These are phyloP conservation scores for Volvox carteri DNA, from an alignment of 163 green algal species.

Conservation along the genomic window DNA sequence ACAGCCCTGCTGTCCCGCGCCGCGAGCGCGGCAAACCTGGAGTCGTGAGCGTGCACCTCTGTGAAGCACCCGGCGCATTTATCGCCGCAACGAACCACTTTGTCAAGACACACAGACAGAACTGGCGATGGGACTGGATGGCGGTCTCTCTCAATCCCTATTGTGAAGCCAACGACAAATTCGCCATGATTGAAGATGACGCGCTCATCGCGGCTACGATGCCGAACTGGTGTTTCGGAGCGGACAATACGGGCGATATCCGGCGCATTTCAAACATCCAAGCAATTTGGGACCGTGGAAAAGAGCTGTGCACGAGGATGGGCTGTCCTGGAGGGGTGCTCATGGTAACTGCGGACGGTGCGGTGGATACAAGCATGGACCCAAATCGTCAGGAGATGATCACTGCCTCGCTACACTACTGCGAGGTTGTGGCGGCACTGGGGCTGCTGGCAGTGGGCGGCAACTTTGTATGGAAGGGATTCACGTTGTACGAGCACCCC, in stretches of 20 bases:
- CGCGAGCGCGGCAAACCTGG: not conserved
- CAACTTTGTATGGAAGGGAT: slow-evolving; percentile 70
- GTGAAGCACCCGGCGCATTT: slow-evolving; percentile 74
- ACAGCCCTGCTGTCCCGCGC: not conserved
- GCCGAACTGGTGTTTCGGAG: slow-evolving; percentile 64
- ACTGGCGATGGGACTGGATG: slow-evolving; percentile 69
- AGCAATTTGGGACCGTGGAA: slow-evolving; percentile 57
- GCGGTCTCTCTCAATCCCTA: slow-evolving; percentile 69
- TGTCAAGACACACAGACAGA: slow-evolving; percentile 58
- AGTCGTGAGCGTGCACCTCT: slow-evolving; percentile 63
- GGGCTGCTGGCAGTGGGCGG: slow-evolving; percentile 68
- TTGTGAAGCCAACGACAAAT: slow-evolving; percentile 69
- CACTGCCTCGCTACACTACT: slow-evolving; percentile 68
- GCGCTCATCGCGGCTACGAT: slow-evolving; percentile 44
- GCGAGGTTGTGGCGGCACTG: slow-evolving; percentile 70
- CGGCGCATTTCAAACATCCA: slow-evolving; percentile 62
- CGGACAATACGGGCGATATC: slow-evolving; percentile 65
- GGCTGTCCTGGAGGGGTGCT: slow-evolving; percentile 33
- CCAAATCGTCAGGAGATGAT: slow-evolving; percentile 67
- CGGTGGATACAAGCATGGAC: slow-evolving; percentile 68
- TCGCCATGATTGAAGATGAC: slow-evolving; percentile 55
- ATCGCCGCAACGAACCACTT: slow-evolving; percentile 76
- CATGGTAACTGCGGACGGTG: slow-evolving; percentile 66
- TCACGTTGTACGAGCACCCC: slow-evolving; percentile 74
- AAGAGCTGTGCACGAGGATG: not conserved